Evolutionary conservation across 768 basidiomycete species (phyloP).

Genomic region (Leccinum boreale): DNA sequence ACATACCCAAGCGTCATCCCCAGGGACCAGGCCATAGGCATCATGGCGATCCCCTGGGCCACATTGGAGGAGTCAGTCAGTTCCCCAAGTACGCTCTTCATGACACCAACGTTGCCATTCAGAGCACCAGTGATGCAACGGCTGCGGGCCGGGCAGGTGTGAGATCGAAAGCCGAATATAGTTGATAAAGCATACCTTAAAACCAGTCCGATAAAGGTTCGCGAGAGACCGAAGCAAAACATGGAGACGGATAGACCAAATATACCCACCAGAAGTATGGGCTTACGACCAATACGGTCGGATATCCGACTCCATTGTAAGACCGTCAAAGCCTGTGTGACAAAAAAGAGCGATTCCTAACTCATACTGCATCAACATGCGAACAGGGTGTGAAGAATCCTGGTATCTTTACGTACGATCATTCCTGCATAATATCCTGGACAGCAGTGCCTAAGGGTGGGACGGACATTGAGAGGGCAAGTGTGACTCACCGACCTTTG

Average conservation of each 20-base stretch:
- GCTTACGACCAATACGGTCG: constrained; percentile 47
- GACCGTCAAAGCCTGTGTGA: constrained; percentile 43
- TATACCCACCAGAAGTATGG: constrained; percentile 41
- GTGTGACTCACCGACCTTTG: constrained; percentile 30
- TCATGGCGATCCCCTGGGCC: constrained; percentile 35
- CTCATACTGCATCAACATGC: not conserved
- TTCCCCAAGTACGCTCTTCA: constrained; percentile 71
- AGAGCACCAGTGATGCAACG: constrained; percentile 67
- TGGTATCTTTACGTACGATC: constrained; percentile 35
- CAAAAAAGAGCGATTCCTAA: constrained; percentile 47
- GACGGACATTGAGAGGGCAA: too few species aligned
- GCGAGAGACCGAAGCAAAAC: constrained; percentile 60
- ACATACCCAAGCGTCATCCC: constrained; percentile 35
- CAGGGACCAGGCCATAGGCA: constrained; percentile 34
- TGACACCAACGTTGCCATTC: constrained; percentile 69
- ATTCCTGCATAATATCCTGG: constrained; percentile 48
- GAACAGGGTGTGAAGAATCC: not conserved
- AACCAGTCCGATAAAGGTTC: constrained; percentile 53
- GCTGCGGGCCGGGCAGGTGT: constrained; percentile 11
- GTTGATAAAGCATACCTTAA: constrained; percentile 41
- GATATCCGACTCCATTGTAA: constrained; percentile 48
- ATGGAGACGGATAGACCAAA: constrained; percentile 48
- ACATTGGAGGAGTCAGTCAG: constrained; percentile 61
- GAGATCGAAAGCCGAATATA: constrained; percentile 1
- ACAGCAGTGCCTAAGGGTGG: not conserved